Evolutionary conservation across 2,329 filamentous ascomycete species (phyloP), one percentile per base, ranked within the genome.

Genomic region (Dryadomyces quercus-mongolicae): DNA sequence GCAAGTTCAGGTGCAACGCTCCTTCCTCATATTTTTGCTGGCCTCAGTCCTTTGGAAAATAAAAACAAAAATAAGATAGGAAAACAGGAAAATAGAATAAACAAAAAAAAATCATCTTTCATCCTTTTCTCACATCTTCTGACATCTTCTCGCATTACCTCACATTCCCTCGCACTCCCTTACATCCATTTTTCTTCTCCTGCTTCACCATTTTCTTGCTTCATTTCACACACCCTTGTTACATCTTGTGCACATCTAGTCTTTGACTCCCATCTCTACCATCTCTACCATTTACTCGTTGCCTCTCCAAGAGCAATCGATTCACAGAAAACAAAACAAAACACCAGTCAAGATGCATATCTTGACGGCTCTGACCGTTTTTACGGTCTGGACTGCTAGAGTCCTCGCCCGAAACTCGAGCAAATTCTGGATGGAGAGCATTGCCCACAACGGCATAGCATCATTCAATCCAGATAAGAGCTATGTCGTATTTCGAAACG

Each of bases 381-480:
- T 18, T 6, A 18, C 4, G 31, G 54, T 42, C 49, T 54, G 54
- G 38, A 20, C 25, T 22, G 45, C 36, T 0, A n/a, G 40, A 12
- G 45, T 38, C 3, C n/a, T 44, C 5, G 61, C 58, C 46, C 59
- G 58, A 36, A 60, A 61, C 8, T 56, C 61, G 2, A 16, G 50
- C 21, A 53, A 57, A 9, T 71, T 64, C 62, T 71, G 70, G 70
- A 68, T 76, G 65, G 72, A 74, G 36, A 65, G 69, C 20, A 66
- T 77, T 54, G 61, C 63, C 12, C 75, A 76, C 58, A 71, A 73
- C 54, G 75, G 75, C 53, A 63, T 71, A 20, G 69, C 74, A 0
- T 66, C 74, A 2, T 76, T 74, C 65, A 73, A 74, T 58, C 53
- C 61, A 1, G 66, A 73, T 57, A 63, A 67, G 18, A 58, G 56